Evolutionary conservation across 2,329 filamentous ascomycete genomes (phyloP), one percentile per base, ranked within the genome.

Genomic region (Cladosporium sp.): DNA sequence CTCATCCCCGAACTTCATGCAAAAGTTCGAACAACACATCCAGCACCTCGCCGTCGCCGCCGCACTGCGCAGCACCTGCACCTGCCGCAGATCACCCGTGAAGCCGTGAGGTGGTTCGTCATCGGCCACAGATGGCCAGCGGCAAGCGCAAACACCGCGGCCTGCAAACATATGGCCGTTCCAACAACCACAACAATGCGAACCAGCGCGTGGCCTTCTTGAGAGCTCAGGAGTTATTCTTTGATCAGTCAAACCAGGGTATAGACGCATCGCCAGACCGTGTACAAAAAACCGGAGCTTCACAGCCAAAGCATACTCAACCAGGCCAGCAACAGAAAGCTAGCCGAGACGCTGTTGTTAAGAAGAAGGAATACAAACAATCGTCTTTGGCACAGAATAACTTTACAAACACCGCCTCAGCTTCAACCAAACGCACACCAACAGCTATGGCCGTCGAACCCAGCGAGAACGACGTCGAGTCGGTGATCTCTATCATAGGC

Each of bases 381-480:
- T 46, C 39, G n/a, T 11, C 39, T 46, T 21, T 46, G 39, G 39
- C n/a, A 46, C 25, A n/a, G 18, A 61, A 36, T 13, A 58, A 64
- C 60, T 61, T 16, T 25, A 56, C 54, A 57, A 66, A 60, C 23
- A 61, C 61, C 23, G 48, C 64, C 8, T 23, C 53, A 23, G 39
- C 58, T 11, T 67, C 65, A 18, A 62, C 58, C 8, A 64, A 58
- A 61, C 67, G 64, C 28, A 69, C 70, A 59, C 69, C 67, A 21
- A 70, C 70, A 14, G 70, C 65, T 49, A 75, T 75, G 70, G 54
- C 68, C 36, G 65, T 68, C 32, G 71, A 76, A 61, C 72, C 73
- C 6, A 66, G 59, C 34, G 60, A 70, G 21, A 70, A 71, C 5
- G 64, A 72, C 16, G 67, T 77, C 34, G 59, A 65, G 14, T 54